Percentiles rank a stretch among this genome's conserved stretches.
These are phyloP conservation scores for Inonotus obliquus DNA, from an alignment of 1,284 basidiomycete genomes.

Conservation along the genomic window DNA sequence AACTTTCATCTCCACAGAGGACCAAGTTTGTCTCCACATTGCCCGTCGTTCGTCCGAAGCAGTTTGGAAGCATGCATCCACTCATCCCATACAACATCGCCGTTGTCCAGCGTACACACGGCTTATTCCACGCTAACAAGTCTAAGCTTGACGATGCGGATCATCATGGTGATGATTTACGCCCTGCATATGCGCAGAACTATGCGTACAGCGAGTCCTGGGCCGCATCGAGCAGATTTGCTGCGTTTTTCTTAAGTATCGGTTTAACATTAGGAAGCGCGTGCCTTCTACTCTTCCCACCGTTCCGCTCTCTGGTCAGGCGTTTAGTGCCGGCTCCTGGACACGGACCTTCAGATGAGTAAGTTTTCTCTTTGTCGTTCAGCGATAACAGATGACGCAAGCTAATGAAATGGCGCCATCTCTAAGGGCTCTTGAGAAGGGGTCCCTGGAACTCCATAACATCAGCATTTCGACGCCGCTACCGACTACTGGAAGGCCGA, in stretches of 20 bases:
- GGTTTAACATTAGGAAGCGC: conserved; percentile 33
- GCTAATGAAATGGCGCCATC: neutral
- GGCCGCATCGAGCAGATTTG: conserved; percentile 37
- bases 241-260: conserved; percentile 40
- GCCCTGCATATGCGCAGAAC: conserved; percentile 50
- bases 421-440: conserved; percentile 49
- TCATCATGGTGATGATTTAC: neutral
- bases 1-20: neutral
- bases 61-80: conserved; percentile 55
- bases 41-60: neutral
- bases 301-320: conserved; percentile 51
- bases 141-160: neutral
- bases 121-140: conserved; percentile 49
- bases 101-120: conserved; percentile 77
- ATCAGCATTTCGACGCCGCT: conserved; percentile 43
- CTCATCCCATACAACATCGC: conserved; percentile 62
- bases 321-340: conserved; percentile 50
- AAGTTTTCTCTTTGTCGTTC: conserved; percentile 21
- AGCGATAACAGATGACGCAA: neutral
- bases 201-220: conserved; percentile 78
- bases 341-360: conserved; percentile 60
- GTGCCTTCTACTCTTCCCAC: conserved; percentile 32
- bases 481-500: conserved; percentile 35
- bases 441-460: conserved; percentile 54
- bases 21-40: conserved; percentile 5